Percentiles rank a stretch among this genome's conserved stretches.
Conservation (phyloP, 345 rosid species). For the Cochlearia excelsa region DNA sequence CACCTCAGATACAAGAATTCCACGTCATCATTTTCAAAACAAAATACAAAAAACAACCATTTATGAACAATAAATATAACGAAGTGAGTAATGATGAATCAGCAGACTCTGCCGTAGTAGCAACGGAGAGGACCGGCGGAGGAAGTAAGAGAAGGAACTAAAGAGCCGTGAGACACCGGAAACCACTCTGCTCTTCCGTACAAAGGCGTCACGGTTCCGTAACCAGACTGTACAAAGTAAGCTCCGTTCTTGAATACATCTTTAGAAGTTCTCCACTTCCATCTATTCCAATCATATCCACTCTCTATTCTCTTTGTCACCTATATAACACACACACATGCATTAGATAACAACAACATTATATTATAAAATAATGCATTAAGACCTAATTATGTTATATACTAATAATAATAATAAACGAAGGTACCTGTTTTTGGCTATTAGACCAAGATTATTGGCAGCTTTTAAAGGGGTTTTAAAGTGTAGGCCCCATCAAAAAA, state of each 20-base stretch:
- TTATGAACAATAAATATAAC: neutral
- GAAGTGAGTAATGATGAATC: neutral
- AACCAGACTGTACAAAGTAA: constrained; percentile 78
- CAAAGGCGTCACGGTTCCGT: constrained; percentile 58
- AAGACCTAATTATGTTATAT: no score
- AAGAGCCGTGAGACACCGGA: constrained; percentile 55
- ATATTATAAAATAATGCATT: no score
- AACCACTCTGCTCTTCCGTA: constrained; percentile 57
- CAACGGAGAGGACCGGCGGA: constrained; percentile 70
- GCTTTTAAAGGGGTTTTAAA: no score
- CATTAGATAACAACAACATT: no score
- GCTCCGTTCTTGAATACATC: constrained; percentile 82
- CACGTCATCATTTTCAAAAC: neutral
- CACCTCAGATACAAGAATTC: constrained; percentile 33
- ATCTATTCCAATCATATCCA: constrained; percentile 43
- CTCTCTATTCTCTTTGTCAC: constrained; percentile 76
- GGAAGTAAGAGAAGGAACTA: constrained; percentile 59
- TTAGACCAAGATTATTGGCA: no score
- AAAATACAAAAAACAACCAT: neutral
- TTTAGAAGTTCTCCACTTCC: constrained; percentile 86
- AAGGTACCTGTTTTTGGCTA: no score
- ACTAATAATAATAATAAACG: no score
- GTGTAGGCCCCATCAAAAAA: no score
- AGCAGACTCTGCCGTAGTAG: constrained; percentile 44
- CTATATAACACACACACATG: constrained; percentile 29